Percentiles rank a stretch among this genome's conserved stretches.
phyloP scores from a whole-genome alignment of 2,329 filamentous ascomycete species.

The Xylaria sp. region DNA sequence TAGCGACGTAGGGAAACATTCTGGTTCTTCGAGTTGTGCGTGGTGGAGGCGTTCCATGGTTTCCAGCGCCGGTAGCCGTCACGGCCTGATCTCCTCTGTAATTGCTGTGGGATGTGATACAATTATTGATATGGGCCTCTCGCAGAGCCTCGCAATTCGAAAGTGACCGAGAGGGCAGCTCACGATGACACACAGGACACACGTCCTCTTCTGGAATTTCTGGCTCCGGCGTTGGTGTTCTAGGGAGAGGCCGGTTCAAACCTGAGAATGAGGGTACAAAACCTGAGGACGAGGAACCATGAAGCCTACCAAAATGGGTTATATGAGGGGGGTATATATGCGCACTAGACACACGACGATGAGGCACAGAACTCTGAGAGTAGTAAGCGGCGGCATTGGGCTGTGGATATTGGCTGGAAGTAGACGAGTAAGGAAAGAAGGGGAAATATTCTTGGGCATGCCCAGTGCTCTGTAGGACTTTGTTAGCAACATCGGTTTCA shows the following conservation, averaged over 20 bases:
- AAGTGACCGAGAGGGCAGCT: conserved; percentile 69
- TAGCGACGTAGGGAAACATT: conserved; percentile 72
- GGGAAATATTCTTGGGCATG: conserved; percentile 37
- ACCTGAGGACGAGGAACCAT: conserved; percentile 48
- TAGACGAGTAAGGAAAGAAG: conserved; percentile 18
- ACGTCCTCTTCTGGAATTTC: conserved; percentile 78
- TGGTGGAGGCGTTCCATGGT: conserved; percentile 46
- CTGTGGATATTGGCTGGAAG: conserved; percentile 7
- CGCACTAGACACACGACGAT: conserved; percentile 11
- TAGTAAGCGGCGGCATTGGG: conserved; percentile 18
- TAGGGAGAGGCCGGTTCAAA: conserved; percentile 48
- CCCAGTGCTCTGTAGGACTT: conserved; percentile 42
- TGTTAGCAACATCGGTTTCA: conserved; percentile 20
- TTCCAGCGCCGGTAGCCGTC: conserved; percentile 36
- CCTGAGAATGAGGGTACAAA: conserved; percentile 53
- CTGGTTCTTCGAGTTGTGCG: conserved; percentile 61
- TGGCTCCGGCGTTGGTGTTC: conserved; percentile 51
- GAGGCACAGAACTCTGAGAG: conserved; percentile 6
- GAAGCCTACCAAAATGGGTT: conserved; percentile 10
- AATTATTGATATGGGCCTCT: conserved; percentile 67
- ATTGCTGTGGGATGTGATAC: conserved; percentile 65
- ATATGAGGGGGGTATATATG: conserved; percentile 2
- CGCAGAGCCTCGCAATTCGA: conserved; percentile 64
- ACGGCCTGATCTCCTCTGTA: conserved; percentile 54
- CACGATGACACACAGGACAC: conserved; percentile 79